Evolutionary conservation across 2,329 filamentous ascomycete species (phyloP).

Genomic region (Helicocarpus griseus): DNA sequence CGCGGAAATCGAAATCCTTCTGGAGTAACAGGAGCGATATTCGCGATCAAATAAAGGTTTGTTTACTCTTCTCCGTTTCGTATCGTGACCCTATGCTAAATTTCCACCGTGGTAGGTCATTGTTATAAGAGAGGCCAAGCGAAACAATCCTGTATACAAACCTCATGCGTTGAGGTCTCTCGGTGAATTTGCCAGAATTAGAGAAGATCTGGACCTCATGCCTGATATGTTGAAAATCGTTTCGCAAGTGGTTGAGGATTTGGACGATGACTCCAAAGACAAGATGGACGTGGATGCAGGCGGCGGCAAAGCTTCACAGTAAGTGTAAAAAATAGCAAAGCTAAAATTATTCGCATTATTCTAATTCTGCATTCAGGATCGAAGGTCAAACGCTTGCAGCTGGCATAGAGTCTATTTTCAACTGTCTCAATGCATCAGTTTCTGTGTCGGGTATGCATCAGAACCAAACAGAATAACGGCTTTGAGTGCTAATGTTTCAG

Average conservation of each 20-base stretch:
- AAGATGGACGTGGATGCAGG: constrained; percentile 59
- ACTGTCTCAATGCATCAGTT: constrained; percentile 25
- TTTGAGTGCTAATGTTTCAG: constrained; percentile 1
- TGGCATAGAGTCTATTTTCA: constrained; percentile 29
- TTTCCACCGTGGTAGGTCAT: constrained; percentile 43
- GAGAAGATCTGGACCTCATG: constrained; percentile 61
- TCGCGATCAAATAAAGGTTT: constrained; percentile 58
- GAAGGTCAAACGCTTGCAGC: constrained; percentile 29
- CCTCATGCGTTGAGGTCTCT: constrained; percentile 64
- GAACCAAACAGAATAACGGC: constrained; percentile 18
- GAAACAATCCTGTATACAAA: constrained; percentile 78
- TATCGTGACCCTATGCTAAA: constrained; percentile 9
- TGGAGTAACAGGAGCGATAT: constrained; percentile 50
- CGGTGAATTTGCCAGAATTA: constrained; percentile 59
- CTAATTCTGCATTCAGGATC: constrained; percentile 13
- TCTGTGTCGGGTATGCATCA: constrained; percentile 7
- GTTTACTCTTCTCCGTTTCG: constrained; percentile 10
- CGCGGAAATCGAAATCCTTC: constrained; percentile 51
- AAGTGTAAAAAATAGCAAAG: constrained; percentile 5
- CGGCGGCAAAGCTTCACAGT: constrained; percentile 30
- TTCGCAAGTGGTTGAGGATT: constrained; percentile 50
- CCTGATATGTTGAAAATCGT: constrained; percentile 57
- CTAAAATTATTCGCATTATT: background rate
- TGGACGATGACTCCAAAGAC: constrained; percentile 43
- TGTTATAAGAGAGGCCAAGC: constrained; percentile 74